These are phyloP conservation scores for Xylaria sp. DNA, from an alignment of 2,329 filamentous ascomycete species.

Conservation along the genomic window DNA sequence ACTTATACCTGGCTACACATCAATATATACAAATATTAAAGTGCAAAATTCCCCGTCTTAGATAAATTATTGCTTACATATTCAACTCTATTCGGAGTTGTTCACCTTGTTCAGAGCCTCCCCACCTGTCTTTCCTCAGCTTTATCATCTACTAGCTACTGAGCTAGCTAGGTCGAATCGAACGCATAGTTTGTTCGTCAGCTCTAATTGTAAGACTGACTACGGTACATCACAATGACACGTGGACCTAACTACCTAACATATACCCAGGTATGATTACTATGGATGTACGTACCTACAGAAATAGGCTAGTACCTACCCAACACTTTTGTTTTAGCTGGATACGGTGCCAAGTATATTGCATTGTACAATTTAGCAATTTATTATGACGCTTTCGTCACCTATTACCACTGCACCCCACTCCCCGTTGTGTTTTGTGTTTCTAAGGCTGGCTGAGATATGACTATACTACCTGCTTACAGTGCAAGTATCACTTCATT, in stretches of 20 bases:
- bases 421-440: background rate
- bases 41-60: slow-evolving; percentile 20
- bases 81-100: slow-evolving; percentile 14
- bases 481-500: background rate
- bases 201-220: background rate
- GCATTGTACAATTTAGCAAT: background rate
- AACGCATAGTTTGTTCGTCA: background rate
- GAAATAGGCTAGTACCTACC: background rate
- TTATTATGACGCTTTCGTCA: background rate
- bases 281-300: background rate
- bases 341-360: background rate
- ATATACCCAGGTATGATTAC: background rate
- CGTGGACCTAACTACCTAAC: background rate
- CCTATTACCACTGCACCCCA: background rate
- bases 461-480: background rate
- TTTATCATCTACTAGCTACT: background rate
- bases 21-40: slow-evolving; percentile 19
- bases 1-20: slow-evolving; percentile 5
- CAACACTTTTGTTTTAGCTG: background rate
- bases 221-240: background rate
- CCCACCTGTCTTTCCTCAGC: background rate
- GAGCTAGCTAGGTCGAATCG: background rate
- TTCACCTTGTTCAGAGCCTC: slow-evolving; percentile 13
- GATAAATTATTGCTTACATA: slow-evolving; percentile 24
- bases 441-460: slow-evolving; percentile 2